Percentiles rank a stretch among this genome's conserved stretches.
These are phyloP conservation scores for Ochetophila trinervis DNA, from an alignment of 306 rosid genomes.

Conservation along the genomic window DNA sequence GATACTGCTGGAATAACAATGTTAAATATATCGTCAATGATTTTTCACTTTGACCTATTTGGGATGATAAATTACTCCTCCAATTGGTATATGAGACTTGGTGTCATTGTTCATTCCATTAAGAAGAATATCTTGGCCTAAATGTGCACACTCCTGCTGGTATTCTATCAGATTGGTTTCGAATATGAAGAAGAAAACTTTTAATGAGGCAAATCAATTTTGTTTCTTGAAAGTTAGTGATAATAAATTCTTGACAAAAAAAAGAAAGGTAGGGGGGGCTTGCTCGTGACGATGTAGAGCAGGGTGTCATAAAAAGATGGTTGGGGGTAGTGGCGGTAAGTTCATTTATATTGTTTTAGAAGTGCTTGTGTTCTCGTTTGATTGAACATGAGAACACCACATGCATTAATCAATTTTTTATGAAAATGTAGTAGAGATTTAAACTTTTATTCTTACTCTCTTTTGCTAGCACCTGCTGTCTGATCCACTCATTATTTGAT, in stretches of 20 bases:
- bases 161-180: background rate
- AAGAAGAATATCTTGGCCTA: background rate
- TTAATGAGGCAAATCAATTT: background rate
- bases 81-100: background rate
- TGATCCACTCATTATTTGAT: background rate
- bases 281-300: too few species aligned
- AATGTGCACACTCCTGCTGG: background rate
- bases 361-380: background rate
- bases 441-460: background rate
- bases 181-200: background rate
- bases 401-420: background rate
- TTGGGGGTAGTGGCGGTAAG: too few species aligned
- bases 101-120: background rate
- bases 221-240: background rate
- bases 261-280: too few species aligned
- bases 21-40: background rate
- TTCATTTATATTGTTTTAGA: background rate
- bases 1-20: conserved; percentile 8
- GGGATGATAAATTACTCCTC: background rate
- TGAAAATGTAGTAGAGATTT: background rate
- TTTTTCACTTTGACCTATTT: background rate
- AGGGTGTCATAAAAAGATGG: too few species aligned
- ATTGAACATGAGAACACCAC: background rate
- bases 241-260: background rate
- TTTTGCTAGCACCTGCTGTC: background rate